Conservation (phyloP, 192 early-diverging fungal species). For the Coemansia sp. region DNA sequence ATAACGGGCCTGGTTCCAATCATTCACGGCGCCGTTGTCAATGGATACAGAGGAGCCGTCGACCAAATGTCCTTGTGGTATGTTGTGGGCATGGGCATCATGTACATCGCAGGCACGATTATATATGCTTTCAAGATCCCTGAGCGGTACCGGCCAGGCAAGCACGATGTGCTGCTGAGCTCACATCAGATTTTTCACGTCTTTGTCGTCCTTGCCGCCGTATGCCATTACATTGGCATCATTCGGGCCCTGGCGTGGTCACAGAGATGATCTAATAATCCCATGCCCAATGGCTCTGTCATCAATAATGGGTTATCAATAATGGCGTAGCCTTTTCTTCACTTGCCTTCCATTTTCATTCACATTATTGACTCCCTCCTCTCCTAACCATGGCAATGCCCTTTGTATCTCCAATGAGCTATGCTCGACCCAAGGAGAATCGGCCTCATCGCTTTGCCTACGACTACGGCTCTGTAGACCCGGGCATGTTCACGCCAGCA, state of each 20-base stretch:
- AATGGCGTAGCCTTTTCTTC: too few species aligned
- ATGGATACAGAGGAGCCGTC: slow-evolving; percentile 58
- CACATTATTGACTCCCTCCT: background rate
- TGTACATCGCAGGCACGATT: slow-evolving; percentile 79
- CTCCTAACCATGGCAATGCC: slow-evolving; percentile 39
- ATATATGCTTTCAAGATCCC: slow-evolving; percentile 81
- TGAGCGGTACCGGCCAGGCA: slow-evolving; percentile 79
- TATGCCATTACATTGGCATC: slow-evolving; percentile 72
- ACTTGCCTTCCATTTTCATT: background rate
- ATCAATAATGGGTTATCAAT: too few species aligned
- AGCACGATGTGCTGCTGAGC: slow-evolving; percentile 71
- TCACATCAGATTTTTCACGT: slow-evolving; percentile 94
- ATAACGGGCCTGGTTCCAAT: slow-evolving; percentile 74
- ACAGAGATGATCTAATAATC: slow-evolving; percentile 7
- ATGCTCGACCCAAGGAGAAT: slow-evolving; percentile 41
- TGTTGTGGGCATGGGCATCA: slow-evolving; percentile 63
- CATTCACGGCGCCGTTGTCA: slow-evolving; percentile 63
- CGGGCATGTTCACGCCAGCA: slow-evolving; percentile 49
- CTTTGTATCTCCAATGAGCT: slow-evolving; percentile 19
- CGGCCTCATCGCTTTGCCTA: slow-evolving; percentile 52
- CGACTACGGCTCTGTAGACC: slow-evolving; percentile 52
- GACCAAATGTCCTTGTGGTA: slow-evolving; percentile 63
- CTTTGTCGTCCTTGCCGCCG: slow-evolving; percentile 73
- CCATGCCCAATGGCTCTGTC: too few species aligned
- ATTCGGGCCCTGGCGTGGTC: slow-evolving; percentile 51